These are phyloP conservation scores for Venturia pyrina DNA, from an alignment of 2,329 filamentous ascomycete species.

Conservation along the genomic window DNA sequence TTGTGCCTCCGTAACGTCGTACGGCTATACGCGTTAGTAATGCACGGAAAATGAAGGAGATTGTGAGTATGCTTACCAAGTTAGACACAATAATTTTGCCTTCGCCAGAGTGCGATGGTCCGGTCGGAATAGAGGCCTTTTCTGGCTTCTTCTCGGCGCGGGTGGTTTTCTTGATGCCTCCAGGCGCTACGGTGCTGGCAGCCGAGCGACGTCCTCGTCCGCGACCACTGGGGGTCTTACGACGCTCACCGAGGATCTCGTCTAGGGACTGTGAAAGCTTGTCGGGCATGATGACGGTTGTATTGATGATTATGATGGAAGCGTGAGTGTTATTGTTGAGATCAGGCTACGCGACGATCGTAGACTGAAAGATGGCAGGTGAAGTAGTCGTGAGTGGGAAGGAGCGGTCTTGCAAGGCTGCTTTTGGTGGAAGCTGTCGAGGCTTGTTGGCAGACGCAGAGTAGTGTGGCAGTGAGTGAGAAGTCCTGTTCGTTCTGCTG, in stretches of 20 bases:
- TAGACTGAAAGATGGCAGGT: conserved; percentile 14
- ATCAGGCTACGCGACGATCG: conserved; percentile 15
- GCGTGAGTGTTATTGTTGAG: conserved; percentile 17
- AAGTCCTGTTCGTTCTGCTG: background rate
- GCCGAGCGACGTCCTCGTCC: conserved; percentile 33
- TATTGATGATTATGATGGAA: background rate
- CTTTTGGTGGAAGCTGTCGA: background rate
- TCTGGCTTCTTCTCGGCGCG: conserved; percentile 40
- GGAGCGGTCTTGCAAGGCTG: conserved; percentile 3
- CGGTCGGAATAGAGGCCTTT: conserved; percentile 47
- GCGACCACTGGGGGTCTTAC: conserved; percentile 41
- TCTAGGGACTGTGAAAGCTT: conserved; percentile 97
- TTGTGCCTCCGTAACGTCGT: conserved; percentile 91
- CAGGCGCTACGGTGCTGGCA: conserved; percentile 56
- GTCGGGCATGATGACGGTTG: conserved; percentile 24
- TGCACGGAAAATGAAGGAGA: conserved; percentile 12
- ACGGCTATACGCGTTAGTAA: conserved; percentile 59
- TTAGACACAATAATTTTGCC: conserved; percentile 99
- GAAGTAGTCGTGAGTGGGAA: conserved; percentile 11
- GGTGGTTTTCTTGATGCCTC: conserved; percentile 70
- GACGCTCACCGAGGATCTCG: conserved; percentile 79
- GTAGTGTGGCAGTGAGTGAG: background rate
- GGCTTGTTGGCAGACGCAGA: background rate
- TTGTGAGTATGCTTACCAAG: conserved; percentile 58
- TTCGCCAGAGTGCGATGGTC: conserved; percentile 56